Base-by-base conservation (phyloP, 495 filamentous ascomycete genomes). In the Neurospora discreta region DNA sequence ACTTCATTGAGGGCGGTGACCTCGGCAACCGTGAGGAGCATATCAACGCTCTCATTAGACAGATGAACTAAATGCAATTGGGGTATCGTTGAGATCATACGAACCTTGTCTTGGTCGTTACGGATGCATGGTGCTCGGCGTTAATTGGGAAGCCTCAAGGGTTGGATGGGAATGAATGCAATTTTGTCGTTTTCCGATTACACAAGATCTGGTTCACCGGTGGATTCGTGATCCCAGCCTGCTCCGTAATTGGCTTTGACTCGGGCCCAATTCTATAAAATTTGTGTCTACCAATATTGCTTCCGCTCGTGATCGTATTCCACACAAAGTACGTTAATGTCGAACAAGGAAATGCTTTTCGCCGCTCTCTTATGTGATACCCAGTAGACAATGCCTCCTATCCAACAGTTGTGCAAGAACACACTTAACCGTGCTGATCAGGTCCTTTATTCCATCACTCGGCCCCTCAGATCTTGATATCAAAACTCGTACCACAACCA, bases 1-100 rank as follows among this genome's bases (percentile, higher is more conserved):
- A 99, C 88, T 99, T 93, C 88, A 92, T 99, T 76, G 92, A 98
- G 90, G 95, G 95, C 84, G 95, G 95, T 89, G 95, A 99, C 85
- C 86, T 94, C 76, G 95, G 95, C 84, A 97, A 98, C 89, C 89
- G 95, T 78, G 95, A 99, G 87, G 95, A 99, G 77, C 92, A 97
- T 87, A 98, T 99, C 89, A 99, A 99, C 87, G 84, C 80, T 78
- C 89, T 99, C 80, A 91, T 99, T 87, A 88, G 92, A 83, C 92
- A 97, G 88, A 99, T 99, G 96, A 99, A 98, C 90, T 99, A 93
- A 86, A 36, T 36, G 52, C 52, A 73, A 60, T 16, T 39, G 68
- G 39, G 58, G 69, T 68, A 73, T 73, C 74, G 68, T 70, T 46
- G 71, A 74, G 76, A 76, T 74, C 75, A 77, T 75, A 74, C 73